Conservation (phyloP, 2,329 filamentous ascomycete species). For the Botrytis galanthina region DNA sequence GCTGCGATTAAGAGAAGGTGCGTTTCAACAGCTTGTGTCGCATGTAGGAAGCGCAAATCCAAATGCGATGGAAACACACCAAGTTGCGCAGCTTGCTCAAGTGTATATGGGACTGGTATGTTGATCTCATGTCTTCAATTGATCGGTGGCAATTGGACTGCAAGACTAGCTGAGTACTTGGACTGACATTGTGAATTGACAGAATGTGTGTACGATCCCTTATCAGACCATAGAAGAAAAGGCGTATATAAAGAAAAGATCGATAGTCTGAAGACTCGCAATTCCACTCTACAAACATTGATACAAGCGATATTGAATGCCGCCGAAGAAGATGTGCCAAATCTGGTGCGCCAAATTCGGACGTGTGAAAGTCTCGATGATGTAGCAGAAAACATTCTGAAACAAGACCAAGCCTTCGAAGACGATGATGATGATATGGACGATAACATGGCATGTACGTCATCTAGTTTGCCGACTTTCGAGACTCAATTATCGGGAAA, state of each 20-base stretch:
- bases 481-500: constrained; percentile 86
- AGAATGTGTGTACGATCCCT: constrained; percentile 91
- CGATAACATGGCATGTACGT: constrained; percentile 43
- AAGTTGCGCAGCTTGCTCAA: constrained; percentile 92
- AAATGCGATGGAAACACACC: constrained; percentile 92
- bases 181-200: constrained; percentile 16
- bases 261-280: constrained; percentile 81
- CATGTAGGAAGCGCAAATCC: constrained; percentile 74
- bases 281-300: constrained; percentile 85
- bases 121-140: background rate
- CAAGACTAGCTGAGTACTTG: background rate
- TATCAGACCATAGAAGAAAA: constrained; percentile 92
- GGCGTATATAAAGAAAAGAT: constrained; percentile 95
- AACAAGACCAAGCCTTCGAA: constrained; percentile 37
- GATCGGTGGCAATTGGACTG: background rate
- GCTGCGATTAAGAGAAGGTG: constrained; percentile 63
- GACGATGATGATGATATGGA: constrained; percentile 45
- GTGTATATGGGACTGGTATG: constrained; percentile 73
- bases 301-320: constrained; percentile 92
- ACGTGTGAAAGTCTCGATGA: constrained; percentile 64
- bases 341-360: constrained; percentile 80
- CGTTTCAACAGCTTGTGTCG: constrained; percentile 81
- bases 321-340: constrained; percentile 78
- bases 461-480: constrained; percentile 42
- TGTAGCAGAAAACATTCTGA: constrained; percentile 38